Base-by-base conservation (phyloP, 2,329 filamentous ascomycete genomes). In the Pseudogymnoascus sp. region DNA sequence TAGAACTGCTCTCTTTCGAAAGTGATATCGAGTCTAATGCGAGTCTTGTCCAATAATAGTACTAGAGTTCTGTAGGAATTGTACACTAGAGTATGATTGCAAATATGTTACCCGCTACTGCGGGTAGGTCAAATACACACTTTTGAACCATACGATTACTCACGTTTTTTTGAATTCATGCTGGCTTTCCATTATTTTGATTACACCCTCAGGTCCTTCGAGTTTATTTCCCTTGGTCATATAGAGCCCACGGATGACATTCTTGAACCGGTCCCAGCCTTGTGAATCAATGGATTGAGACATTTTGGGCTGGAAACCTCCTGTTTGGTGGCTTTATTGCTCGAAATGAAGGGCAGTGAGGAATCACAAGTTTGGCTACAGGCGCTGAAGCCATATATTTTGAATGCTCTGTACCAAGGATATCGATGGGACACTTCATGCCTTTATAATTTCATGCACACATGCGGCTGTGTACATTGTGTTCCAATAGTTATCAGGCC, bases 131-230 rank as follows among this genome's bases (percentile, higher is more conserved):
- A 47, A 47, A 23, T n/a, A 26, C n/a, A n/a, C 21, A 2, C 2
- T 15, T 26, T 19, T 62, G 11, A 21, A 4, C 26, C 9, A 1
- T 7, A 40, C 28, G 28, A 44, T 21, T 23, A 62, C 63, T 40
- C 42, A 64, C 63, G 40, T 42, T 57, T 42, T 47, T 42, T 42
- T 57, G 19, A 64, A 64, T 57, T 35, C 33, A 44, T 64, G 28
- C 19, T 62, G 38, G 23, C 10, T 57, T 64, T 19, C 33, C 63
- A 64, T 64, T 17, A 62, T 53, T 33, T 64, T 31, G 21, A 62
- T 62, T 60, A 64, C 60, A 35, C 62, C 60, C 60, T 23, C 13
- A 10, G 62, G 60, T 1, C 63, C 62, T 28, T 47, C 42, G 13
- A 47, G 42, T 26, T 47, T 47, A 47, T 62, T 23, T 59, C 59